Conservation (phyloP, 352 stramenopile genomes). For the Phytophthora pistaciae region DNA sequence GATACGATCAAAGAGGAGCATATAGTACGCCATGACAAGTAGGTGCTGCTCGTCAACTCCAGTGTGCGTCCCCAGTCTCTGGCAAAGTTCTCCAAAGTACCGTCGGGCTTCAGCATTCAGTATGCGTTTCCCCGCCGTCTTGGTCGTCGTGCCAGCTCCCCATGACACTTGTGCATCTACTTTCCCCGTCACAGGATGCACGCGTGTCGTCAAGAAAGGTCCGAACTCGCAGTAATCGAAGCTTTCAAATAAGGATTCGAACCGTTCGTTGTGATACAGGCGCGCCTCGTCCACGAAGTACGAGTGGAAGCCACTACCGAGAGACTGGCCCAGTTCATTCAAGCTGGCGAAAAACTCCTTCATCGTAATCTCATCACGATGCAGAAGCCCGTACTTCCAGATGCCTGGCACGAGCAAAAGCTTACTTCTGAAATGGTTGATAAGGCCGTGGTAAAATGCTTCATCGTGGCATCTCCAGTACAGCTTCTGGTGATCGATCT, state of each 20-base stretch:
- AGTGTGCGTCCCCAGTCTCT: constrained; percentile 41
- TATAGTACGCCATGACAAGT: constrained; percentile 58
- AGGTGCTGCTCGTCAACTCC: constrained; percentile 37
- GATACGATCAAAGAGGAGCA: constrained; percentile 57
- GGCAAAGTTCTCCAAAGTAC: constrained; percentile 56
- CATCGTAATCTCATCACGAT: constrained; percentile 52
- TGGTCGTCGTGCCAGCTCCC: background rate
- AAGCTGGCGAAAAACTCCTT: constrained; percentile 39
- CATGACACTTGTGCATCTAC: constrained; percentile 14
- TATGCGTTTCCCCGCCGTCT: constrained; percentile 33
- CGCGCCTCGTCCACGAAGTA: constrained; percentile 28
- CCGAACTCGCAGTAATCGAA: constrained; percentile 65
- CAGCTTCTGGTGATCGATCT: constrained; percentile 40
- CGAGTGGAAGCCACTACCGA: constrained; percentile 46
- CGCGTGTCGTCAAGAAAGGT: constrained; percentile 50
- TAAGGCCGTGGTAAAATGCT: constrained; percentile 45
- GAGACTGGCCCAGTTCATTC: constrained; percentile 16
- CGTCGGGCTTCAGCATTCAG: constrained; percentile 47
- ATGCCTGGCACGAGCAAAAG: constrained; percentile 48
- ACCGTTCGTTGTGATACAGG: constrained; percentile 45
- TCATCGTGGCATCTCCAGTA: constrained; percentile 57
- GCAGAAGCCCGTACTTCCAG: constrained; percentile 63
- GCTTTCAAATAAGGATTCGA: constrained; percentile 22
- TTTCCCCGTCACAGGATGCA: constrained; percentile 42
- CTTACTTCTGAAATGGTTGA: constrained; percentile 44